These are phyloP conservation scores for Colletotrichum cereale DNA, from an alignment of 2,329 filamentous ascomycete species.

Conservation along the genomic window DNA sequence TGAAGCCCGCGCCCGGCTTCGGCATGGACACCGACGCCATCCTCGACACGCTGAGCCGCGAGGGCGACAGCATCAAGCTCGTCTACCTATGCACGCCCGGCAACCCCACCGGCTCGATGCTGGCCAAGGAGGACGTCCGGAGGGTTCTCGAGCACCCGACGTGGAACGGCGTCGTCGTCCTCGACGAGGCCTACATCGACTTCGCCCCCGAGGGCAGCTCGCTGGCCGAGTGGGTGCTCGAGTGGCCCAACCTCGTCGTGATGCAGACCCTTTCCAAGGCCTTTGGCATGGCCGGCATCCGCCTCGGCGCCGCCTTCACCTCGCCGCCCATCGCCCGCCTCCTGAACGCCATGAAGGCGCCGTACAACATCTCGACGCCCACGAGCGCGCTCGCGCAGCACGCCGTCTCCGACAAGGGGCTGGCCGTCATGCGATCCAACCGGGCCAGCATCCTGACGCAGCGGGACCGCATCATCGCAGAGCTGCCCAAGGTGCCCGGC, in stretches of 20 bases:
- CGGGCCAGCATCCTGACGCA: conserved; percentile 79
- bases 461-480: conserved; percentile 79
- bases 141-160: conserved; percentile 84
- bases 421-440: conserved; percentile 80
- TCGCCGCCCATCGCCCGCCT: conserved; percentile 79
- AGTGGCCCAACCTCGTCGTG: conserved; percentile 95
- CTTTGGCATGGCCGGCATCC: conserved; percentile 94
- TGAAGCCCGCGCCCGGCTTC: conserved; percentile 80
- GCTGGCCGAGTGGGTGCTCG: conserved; percentile 89
- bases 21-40: conserved; percentile 79
- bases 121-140: conserved; percentile 81
- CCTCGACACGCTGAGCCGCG: conserved; percentile 69
- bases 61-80: conserved; percentile 79
- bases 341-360: conserved; percentile 93
- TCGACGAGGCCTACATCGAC: conserved; percentile 97
- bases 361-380: conserved; percentile 93
- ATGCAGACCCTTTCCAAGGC: conserved; percentile 99
- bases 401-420: conserved; percentile 75
- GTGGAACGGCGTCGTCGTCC: conserved; percentile 94
- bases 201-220: conserved; percentile 84
- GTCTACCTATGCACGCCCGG: conserved; percentile 95
- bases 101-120: conserved; percentile 88
- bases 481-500: conserved; percentile 81
- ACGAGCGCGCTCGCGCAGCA: conserved; percentile 84
- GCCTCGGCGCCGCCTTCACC: conserved; percentile 88